Evolutionary conservation across 176 grass and related monocot genomes (phyloP), one percentile per base, ranked within the genome.

Genomic region (Puya raimondii): DNA sequence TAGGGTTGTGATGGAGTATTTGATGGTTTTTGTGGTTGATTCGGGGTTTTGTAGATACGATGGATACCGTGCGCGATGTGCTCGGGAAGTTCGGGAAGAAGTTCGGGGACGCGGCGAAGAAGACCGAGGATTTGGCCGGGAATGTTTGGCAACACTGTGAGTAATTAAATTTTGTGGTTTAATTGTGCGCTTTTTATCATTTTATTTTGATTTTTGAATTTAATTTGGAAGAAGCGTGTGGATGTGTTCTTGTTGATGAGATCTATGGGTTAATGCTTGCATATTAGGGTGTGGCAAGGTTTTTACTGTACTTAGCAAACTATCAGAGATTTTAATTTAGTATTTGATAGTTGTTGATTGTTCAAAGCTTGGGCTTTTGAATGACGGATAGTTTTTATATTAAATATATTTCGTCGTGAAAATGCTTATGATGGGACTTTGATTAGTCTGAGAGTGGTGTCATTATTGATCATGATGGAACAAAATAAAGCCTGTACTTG

Each of bases 111-210:
- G 84, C 87, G 33, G 89, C 94, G 17, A 88, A 88, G 50, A 99
- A 85, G 77, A 93, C 94, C 16, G 94, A 99, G 87, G 91, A 79
- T 84, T 68, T 86, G 51, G 82, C 94, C 9, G 94, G 90, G 13
- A 84, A 99, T 61, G 85, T 93, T 76, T 99, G 94, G 94, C 94
- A 93, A 67, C 94, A 99, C 64, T 75, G 94, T 99, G 54, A 93
- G 94, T 77, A 58, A 5, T 2, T 20, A 47, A 10, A n/a, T 16
- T 59, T 18, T 16, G 17, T 61, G 14, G 17, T 18, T 58, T 61
- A 16, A 17, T 59, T 18, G 15, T 20, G n/a, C 20, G 1, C 75
- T 67, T 66, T 16, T 53, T 79, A 51, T 63, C 14, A 12, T 17
- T 69, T 69, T 11, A 7, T 29, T 14, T 15, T 63, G 26, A 5